Percentiles rank a stretch among this genome's conserved stretches.
These are phyloP conservation scores for Hypoxylon sp. DNA, from an alignment of 2,329 filamentous ascomycete genomes.

Conservation along the genomic window DNA sequence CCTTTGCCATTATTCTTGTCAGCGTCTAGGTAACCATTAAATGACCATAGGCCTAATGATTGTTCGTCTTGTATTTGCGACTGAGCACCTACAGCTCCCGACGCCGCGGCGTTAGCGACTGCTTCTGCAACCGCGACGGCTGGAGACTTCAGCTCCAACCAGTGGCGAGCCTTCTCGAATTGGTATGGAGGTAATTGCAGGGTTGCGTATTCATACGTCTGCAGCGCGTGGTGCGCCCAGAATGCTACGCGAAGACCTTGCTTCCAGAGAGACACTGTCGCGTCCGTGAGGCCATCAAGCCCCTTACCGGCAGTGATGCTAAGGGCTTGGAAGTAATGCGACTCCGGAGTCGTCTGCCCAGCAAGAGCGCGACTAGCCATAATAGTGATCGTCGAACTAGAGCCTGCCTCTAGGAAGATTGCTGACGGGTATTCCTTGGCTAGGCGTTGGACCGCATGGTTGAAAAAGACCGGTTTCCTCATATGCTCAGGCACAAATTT, in stretches of 20 bases:
- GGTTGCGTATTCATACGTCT: slow-evolving; percentile 45
- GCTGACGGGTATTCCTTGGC: slow-evolving; percentile 47
- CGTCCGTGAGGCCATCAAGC: slow-evolving; percentile 46
- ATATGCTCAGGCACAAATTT: slow-evolving; percentile 57
- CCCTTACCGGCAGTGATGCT: slow-evolving; percentile 44
- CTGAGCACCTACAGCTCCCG: background rate
- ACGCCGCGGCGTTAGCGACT: background rate
- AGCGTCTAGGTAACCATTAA: slow-evolving; percentile 50
- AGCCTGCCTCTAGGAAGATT: slow-evolving; percentile 62
- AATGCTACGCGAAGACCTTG: slow-evolving; percentile 54
- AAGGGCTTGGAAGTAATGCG: slow-evolving; percentile 45
- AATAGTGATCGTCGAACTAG: slow-evolving; percentile 55
- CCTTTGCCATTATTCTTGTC: slow-evolving; percentile 3
- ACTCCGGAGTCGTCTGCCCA: background rate
- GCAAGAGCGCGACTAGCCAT: slow-evolving; percentile 53
- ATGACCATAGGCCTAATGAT: slow-evolving; percentile 46
- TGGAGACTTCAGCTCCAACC: background rate
- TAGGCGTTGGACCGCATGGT: slow-evolving; percentile 60
- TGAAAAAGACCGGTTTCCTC: slow-evolving; percentile 62
- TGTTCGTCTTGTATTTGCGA: background rate
- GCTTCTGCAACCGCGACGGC: background rate
- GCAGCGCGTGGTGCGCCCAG: slow-evolving; percentile 57
- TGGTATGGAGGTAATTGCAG: slow-evolving; percentile 60
- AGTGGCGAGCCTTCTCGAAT: slow-evolving; percentile 52
- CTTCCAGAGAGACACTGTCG: slow-evolving; percentile 59